Percentiles rank a stretch among this genome's conserved stretches.
Evolutionary conservation across 2,329 filamentous ascomycete species (phyloP).

Genomic region (Exophiala phaeomuriformis): DNA sequence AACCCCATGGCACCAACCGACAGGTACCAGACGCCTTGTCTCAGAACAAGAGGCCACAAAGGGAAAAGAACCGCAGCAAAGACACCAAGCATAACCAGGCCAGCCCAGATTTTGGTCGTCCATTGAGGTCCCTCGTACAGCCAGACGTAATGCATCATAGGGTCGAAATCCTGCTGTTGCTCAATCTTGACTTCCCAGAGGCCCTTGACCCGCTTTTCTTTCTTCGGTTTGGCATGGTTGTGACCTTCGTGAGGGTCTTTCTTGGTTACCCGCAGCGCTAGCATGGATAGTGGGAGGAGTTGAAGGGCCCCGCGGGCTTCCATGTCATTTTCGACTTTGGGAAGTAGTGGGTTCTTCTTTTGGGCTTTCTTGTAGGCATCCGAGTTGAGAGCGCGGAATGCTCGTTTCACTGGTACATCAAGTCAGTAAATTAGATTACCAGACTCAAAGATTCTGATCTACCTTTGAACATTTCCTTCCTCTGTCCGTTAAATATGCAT

Average conservation of each 20-base stretch:
- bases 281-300: conserved; percentile 84
- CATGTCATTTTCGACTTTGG: conserved; percentile 77
- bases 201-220: conserved; percentile 84
- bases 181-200: conserved; percentile 94
- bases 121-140: conserved; percentile 89
- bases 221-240: conserved; percentile 59
- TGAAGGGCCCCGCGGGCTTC: conserved; percentile 93
- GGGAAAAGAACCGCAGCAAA: conserved; percentile 91
- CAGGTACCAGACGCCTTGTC: conserved; percentile 93
- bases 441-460: conserved; percentile 27
- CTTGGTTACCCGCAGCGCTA: conserved; percentile 84
- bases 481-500: conserved; percentile 88
- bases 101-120: conserved; percentile 88
- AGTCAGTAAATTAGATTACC: conserved; percentile 12
- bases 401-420: conserved; percentile 70
- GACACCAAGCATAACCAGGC: conserved; percentile 71
- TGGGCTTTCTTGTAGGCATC: conserved; percentile 79
- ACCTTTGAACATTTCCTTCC: conserved; percentile 98
- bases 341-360: conserved; percentile 73
- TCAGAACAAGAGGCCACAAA: conserved; percentile 84
- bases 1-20: conserved; percentile 88
- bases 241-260: conserved; percentile 70
- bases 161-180: conserved; percentile 73
- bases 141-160: conserved; percentile 86
- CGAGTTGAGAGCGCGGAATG: conserved; percentile 80